Base-by-base conservation (phyloP, 2,329 filamentous ascomycete genomes). In the Pseudogymnoascus pannorum region DNA sequence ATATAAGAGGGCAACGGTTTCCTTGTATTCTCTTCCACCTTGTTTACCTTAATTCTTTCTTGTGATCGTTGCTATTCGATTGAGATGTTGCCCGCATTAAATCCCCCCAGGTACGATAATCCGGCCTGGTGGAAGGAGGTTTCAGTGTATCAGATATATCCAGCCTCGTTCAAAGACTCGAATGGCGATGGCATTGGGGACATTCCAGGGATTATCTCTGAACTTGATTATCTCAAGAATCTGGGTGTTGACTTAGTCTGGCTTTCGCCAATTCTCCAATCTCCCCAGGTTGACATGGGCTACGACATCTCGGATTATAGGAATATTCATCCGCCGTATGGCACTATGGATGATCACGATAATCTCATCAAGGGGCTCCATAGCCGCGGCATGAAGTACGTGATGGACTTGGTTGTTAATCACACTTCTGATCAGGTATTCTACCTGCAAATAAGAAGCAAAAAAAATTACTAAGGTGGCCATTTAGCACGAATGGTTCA, bases 371-470 rank as follows among this genome's bases (percentile, higher is more conserved):
- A 76, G 18, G 81, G 81, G 11, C 81, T 82, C 35, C 85, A 89
- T 63, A 66, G 75, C 4, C 75, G 84, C 2, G 81, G 78, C 0
- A 85, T 91, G 76, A 87, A 86, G 69, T 74, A 91, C 7, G 81
- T 91, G 9, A 82, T 91, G 66, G 87, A 91, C 66, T 75, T 91
- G 6, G 88, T 91, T 0, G 82, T 90, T n/a, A 91, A 91, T 61
- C 88, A 91, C 68, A 90, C 87, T 0, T 65, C 62, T 64, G 65
- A 70, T 57, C 79, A 89, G 70, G 44, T 54, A 54, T 16, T 6
- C 24, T 54, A 54, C 11, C 24, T 4, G n/a, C 8, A 18, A 54
- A 18, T 6, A 8, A 2, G 9, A 29, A 18, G n/a, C 8, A 31
- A 31, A 24, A n/a, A 11, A 12, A 4, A 18, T 31, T 31, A n/a